A percentile compares a stretch with the other conserved stretches of the same genome.
phyloP scores from a whole-genome alignment of 495 filamentous ascomycete species.

The Podospora anserina region DNA sequence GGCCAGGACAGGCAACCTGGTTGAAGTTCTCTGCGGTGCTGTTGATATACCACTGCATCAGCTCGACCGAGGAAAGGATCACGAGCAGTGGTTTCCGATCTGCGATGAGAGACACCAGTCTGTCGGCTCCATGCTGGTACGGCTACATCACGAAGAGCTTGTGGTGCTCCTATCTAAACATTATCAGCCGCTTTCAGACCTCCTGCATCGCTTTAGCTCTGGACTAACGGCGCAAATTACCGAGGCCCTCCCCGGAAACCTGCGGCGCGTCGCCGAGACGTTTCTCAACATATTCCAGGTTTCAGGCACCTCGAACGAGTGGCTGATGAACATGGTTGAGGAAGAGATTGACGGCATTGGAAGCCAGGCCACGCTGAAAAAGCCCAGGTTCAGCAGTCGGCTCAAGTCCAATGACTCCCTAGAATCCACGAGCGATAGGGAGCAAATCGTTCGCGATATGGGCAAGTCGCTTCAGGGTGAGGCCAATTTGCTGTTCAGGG shows the following conservation, averaged over 20 bases:
- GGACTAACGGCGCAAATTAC: conserved; percentile 84
- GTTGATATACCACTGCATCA: conserved; percentile 85
- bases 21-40: conserved; percentile 58
- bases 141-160: conserved; percentile 76
- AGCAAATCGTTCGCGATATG: conserved; percentile 59
- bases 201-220: conserved; percentile 79
- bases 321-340: conserved; percentile 90
- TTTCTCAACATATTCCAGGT: conserved; percentile 96
- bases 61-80: conserved; percentile 70
- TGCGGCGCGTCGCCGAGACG: conserved; percentile 77
- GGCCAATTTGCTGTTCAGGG: conserved; percentile 91
- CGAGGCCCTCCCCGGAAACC: conserved; percentile 68
- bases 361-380: conserved; percentile 67
- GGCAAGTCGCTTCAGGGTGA: conserved; percentile 65
- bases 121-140: conserved; percentile 85
- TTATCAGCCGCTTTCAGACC: conserved; percentile 77
- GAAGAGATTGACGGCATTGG: conserved; percentile 94
- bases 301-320: conserved; percentile 80
- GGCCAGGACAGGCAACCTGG: conserved; percentile 35
- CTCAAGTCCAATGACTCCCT: conserved; percentile 77
- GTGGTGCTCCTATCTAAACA: conserved; percentile 83
- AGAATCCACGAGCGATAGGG: conserved; percentile 54
- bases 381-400: conserved; percentile 69
- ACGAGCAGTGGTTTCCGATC: conserved; percentile 88
- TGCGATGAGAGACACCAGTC: conserved; percentile 65